These are phyloP conservation scores for Gypsophila paniculata DNA, from an alignment of 179 eudicot genomes.

Conservation along the genomic window DNA sequence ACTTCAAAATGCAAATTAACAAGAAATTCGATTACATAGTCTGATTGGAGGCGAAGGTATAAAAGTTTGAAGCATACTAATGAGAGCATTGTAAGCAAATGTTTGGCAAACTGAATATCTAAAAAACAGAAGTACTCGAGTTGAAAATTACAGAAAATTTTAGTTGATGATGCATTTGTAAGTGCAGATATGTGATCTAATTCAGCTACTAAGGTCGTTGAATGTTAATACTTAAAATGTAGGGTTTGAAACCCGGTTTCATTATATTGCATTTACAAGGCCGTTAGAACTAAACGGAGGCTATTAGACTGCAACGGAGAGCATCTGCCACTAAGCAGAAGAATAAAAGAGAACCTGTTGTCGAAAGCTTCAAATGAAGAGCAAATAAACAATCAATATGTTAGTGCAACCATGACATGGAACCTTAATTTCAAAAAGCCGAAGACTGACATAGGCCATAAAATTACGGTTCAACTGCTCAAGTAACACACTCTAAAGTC, in stretches of 20 bases:
- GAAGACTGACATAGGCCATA: neutral
- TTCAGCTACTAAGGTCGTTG: neutral
- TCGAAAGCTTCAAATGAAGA: too few species aligned
- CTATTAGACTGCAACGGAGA: neutral
- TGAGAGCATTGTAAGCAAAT: neutral
- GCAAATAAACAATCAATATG: neutral
- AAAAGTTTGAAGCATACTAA: neutral
- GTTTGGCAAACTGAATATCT: neutral
- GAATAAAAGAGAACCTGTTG: neutral
- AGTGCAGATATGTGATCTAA: neutral
- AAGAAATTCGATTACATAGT: neutral
- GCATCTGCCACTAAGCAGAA: neutral
- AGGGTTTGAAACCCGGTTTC: too few species aligned
- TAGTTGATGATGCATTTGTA: neutral
- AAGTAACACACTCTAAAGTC: slow-evolving; percentile 15
- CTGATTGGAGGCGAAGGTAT: neutral
- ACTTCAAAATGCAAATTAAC: neutral
- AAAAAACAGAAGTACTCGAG: too few species aligned
- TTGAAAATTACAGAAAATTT: too few species aligned
- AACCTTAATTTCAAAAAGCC: neutral
- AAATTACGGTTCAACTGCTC: neutral
- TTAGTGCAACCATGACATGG: neutral
- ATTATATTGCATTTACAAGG: neutral
- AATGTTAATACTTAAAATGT: neutral
- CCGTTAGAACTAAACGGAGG: neutral